These are phyloP conservation scores for Podaxis mareebaensis DNA, from an alignment of 768 basidiomycete species.

Conservation along the genomic window DNA sequence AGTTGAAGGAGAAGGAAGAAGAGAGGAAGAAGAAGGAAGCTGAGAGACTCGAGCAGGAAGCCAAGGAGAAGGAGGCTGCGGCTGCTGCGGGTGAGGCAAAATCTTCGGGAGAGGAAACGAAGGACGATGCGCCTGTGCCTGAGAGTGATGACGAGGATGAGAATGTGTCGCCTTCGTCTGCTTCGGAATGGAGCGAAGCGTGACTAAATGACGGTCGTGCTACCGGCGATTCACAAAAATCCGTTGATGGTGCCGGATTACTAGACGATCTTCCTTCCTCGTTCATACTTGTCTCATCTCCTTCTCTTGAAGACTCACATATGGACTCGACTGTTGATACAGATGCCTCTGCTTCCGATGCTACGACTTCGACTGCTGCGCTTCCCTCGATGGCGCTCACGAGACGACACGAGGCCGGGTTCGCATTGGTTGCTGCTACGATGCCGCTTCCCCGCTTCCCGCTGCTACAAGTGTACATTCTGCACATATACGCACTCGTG, in stretches of 20 bases:
- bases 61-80: slow-evolving; percentile 23
- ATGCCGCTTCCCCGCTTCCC: not conserved
- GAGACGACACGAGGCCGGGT: slow-evolving; percentile 15
- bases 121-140: slow-evolving; percentile 33
- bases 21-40: slow-evolving; percentile 32
- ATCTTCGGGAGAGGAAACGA: slow-evolving; percentile 22
- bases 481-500: slow-evolving; percentile 9
- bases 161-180: slow-evolving; percentile 11
- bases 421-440: slow-evolving; percentile 6
- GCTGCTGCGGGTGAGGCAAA: slow-evolving; percentile 19
- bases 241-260: not conserved
- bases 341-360: not conserved
- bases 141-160: slow-evolving; percentile 40
- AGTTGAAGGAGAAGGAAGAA: slow-evolving; percentile 45
- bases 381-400: not conserved
- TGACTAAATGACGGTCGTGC: slow-evolving; percentile 12
- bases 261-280: slow-evolving; percentile 5
- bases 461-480: slow-evolving; percentile 6
- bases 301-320: not conserved
- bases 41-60: slow-evolving; percentile 27
- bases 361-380: not conserved
- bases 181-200: slow-evolving; percentile 17
- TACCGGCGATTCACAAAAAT: not conserved
- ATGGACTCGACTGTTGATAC: slow-evolving; percentile 3
- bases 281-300: not conserved